Base-by-base conservation (phyloP, 1,284 basidiomycete genomes). In the Waitea zeae region DNA sequence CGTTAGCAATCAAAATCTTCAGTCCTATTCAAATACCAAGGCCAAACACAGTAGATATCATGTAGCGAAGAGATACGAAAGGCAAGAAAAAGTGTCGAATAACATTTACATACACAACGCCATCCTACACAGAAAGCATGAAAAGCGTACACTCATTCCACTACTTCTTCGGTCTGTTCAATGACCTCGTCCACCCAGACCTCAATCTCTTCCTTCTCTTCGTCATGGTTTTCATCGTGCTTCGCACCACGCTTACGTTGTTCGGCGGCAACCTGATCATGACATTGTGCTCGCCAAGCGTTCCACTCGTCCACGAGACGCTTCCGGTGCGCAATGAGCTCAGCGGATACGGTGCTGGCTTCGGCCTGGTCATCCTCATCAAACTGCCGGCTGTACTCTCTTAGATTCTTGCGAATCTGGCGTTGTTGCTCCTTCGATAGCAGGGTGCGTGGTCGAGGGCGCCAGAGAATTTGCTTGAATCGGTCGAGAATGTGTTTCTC, bases 391-490 rank as follows among this genome's bases (percentile, higher is more conserved):
- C 87, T 86, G 64, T 79, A 93, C 52, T 98, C 93, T 45, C 82
- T 76, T 47, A 98, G 66, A 53, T 90, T 95, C 57, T 80, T 82
- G 43, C 88, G 73, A 40, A 98, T 78, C 39, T 70, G 71, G 47
- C 80, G 80, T 52, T 96, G 90, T 43, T 89, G 75, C 38, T 96
- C 89, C 54, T 84, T 90, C 40, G 72, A 67, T 37, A 99, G 67
- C 36, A 98, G 61, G 4, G 88, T 82, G 20, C 76, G 70, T 3
- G 95, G 90, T 17, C 95, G 78, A 27, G 93, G 92, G 24, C 95
- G 79, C 95, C 95, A 99, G 39, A 97, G 68, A 58, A 98, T 90
- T 57, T 98, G 95, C 65, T 98, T 98, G 72, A 98, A 98, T 40
- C 83, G 78, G 52, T 98, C 95, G 42, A 83, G 66, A 40, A 90